Evolutionary conservation across 495 filamentous ascomycete species (phyloP), one percentile per base, ranked within the genome.

Genomic region (Cenococcum geophilum): DNA sequence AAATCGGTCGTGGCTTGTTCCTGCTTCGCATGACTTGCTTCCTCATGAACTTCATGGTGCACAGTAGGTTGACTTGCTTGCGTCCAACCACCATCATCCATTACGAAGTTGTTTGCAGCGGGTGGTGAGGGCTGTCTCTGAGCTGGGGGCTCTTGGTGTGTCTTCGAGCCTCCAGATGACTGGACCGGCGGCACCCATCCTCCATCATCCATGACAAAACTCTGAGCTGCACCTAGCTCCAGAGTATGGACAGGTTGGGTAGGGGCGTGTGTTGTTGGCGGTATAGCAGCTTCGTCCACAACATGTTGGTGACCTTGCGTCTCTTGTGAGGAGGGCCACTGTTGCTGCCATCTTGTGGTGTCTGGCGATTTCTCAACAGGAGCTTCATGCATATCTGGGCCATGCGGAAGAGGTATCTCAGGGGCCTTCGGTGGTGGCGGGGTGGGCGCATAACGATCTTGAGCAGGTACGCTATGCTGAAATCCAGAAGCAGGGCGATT

Each of bases 361-460:
- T 27, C 23, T 50, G 22, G 16, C 48, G 25, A 40, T 11, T 20
- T 57, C 16, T 53, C 57, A 12, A 32, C 37, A 1, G 54, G 54
- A 14, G 54, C 54, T 37, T 56, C 54, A 43, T 56, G 54, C 37
- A 56, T 56, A n/a, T 56, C 34, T n/a, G 54, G 34, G 10, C 54
- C 54, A 56, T 56, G 54, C 37, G 54, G 49, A 23, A 52, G 25
- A 16, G 49, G 49, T 14, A 43, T 40, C 9, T 56, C 54, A 5
- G 14, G 54, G 20, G 34, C 54, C 18, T 40, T 56, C 1, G 54
- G 64, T 32, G 54, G 64, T 32, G 62, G 62, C 36, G 66, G 66
- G 5, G 66, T 68, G 50, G 66, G 66, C 23, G 61, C 57, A 55
- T 61, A 68, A 11, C 37, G 60, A 16, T 68, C 66, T 22, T 50